Evolutionary conservation across 495 filamentous ascomycete species (phyloP).

Genomic region (Thermothielavioides terrestris): DNA sequence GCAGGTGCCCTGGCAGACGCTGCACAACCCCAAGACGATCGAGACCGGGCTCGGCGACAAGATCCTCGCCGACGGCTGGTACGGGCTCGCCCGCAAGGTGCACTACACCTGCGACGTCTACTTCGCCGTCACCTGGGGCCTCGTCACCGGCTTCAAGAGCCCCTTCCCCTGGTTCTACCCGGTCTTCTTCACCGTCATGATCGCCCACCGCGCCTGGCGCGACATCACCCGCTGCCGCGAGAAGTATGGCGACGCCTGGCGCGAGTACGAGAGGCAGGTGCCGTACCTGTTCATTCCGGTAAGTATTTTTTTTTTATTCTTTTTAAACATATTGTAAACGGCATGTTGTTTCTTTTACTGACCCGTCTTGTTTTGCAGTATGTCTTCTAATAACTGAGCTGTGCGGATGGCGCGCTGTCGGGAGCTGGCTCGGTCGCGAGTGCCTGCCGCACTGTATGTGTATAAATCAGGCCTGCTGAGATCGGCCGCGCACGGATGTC

Average conservation of each 20-base stretch:
- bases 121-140: conserved; percentile 57
- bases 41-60: conserved; percentile 66
- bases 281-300: conserved; percentile 97
- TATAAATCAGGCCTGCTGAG: too few species aligned
- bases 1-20: conserved; percentile 80
- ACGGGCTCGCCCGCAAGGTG: conserved; percentile 84
- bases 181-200: conserved; percentile 85
- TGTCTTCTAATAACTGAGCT: conserved; percentile 28
- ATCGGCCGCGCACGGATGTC: too few species aligned
- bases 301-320: conserved; percentile 34
- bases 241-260: conserved; percentile 92
- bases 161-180: conserved; percentile 98
- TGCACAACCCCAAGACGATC: conserved; percentile 85
- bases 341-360: too few species aligned
- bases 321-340: neutral
- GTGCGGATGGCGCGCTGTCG: neutral
- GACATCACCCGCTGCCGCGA: conserved; percentile 76
- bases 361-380: conserved; percentile 14
- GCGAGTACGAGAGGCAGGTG: conserved; percentile 76
- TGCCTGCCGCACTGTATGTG: too few species aligned
- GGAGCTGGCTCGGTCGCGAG: too few species aligned
- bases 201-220: conserved; percentile 74
- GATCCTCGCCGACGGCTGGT: conserved; percentile 89
- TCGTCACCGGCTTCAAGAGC: conserved; percentile 56
- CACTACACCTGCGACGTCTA: conserved; percentile 89